Evolutionary conservation across 2,329 filamentous ascomycete genomes (phyloP), one percentile per base, ranked within the genome.

Genomic region (Chaetomiaceae sp.): DNA sequence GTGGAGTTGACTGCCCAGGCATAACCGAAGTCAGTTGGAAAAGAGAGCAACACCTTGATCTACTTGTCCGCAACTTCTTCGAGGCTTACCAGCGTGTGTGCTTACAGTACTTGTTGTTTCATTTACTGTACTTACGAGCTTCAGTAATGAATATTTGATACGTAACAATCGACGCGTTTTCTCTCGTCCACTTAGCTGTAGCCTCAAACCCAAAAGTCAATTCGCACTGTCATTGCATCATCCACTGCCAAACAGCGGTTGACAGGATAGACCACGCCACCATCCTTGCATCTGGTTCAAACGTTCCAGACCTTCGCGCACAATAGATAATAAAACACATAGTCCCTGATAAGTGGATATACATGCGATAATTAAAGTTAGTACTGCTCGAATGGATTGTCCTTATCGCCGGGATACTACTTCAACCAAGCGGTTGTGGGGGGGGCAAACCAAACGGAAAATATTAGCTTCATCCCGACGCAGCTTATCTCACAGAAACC

Each of bases 221-320:
- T 57, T 54, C 43, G 18, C 41, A 53, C 51, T 51, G 52, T 51
- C 18, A 54, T 55, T 54, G 38, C 43, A 57, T 51, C 51, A 51
- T 51, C 42, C 36, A 29, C 30, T 14, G 1, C 20, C 11, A 9
- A n/a, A n/a, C n/a, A n/a, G n/a, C n/a, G n/a, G n/a, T n/a, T n/a
- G n/a, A n/a, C n/a, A n/a, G n/a, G 10, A 25, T 9, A 5, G 29
- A 34, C 41, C n/a, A 38, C 51, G 45, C 51, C 51, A 44, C 51
- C 51, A 40, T 7, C 20, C 25, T 10, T 34, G 44, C 44, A 44
- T 21, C 33, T 32, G 10, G 18, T 16, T 25, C 40, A 23, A 23
- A 25, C 33, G 47, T 45, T 54, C 52, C 46, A 54, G 51, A 27
- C 51, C 38, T 20, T 51, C 21, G 9, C 5, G 25, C 9, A n/a